Base-by-base conservation (phyloP, 306 rosid genomes). In the Cucurbita argyrosperma region DNA sequence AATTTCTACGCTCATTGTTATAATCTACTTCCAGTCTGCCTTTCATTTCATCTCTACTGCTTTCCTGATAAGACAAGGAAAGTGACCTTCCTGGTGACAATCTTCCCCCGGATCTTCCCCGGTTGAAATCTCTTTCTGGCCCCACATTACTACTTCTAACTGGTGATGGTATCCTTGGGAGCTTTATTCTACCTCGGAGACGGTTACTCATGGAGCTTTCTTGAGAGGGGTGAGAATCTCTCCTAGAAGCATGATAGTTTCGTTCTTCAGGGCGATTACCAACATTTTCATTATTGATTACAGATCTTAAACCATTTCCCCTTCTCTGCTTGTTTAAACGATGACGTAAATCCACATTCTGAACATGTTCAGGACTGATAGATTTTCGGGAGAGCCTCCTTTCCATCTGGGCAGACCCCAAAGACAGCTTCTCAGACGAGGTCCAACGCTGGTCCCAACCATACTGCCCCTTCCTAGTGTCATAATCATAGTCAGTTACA, bases 281-380 rank as follows among this genome's bases (percentile, higher is more conserved):
- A 26, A 80, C 81, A 83, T 84, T 69, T 38, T 88, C 91, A 83
- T 84, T 81, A 78, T 80, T 64, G 78, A 93, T 84, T n/a, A 89
- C 85, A 77, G 98, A 90, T 83, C 92, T 87, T 81, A 86, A 81
- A 63, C 98, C 98, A 76, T 77, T 82, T 45, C 53, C 85, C 79
- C 85, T 85, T 84, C 89, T 87, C 15, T 91, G 97, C 83, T 93
- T 93, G 72, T 96, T 84, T 83, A 93, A 82, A 55, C 66, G 93
- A 57, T 82, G 80, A 39, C 98, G 86, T 15, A 93, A 90, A 89
- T 93, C 98, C 19, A 82, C 81, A 71, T 74, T 91, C 84, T 79
- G 80, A 63, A 56, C 79, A 80, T 81, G 81, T 23, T 93, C 97
- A 54, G 98, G 97, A 79, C 96, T 93, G 43, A 61, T 81, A 46